These are phyloP conservation scores for Nidularia sp. DNA, from an alignment of 768 basidiomycete species.

Conservation along the genomic window DNA sequence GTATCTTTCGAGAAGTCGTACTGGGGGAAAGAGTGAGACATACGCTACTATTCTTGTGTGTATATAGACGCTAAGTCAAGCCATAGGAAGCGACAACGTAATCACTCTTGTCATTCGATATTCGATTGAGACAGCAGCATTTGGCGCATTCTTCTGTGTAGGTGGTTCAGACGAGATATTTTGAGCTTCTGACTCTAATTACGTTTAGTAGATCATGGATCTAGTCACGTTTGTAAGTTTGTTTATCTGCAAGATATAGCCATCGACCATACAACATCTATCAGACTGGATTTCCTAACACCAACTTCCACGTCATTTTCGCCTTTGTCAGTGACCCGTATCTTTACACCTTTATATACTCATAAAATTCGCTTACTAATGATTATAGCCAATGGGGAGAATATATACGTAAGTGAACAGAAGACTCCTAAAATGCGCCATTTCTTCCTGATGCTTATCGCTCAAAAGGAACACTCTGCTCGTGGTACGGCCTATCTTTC, in stretches of 20 bases:
- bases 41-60: neutral
- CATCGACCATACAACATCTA: neutral
- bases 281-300: conserved; percentile 15
- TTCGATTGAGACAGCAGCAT: conserved; percentile 22
- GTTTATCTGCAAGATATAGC: neutral
- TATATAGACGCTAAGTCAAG: neutral
- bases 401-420: conserved; percentile 20
- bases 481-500: conserved; percentile 8
- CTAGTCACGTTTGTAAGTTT: conserved; percentile 17
- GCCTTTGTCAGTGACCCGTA: conserved; percentile 18
- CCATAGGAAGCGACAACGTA: conserved; percentile 21
- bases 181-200: no score
- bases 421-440: neutral
- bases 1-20: conserved; percentile 17
- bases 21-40: conserved; percentile 16
- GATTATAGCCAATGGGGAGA: conserved; percentile 18
- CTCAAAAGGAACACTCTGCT: conserved; percentile 19
- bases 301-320: conserved; percentile 25
- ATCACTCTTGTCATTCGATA: conserved; percentile 20
- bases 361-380: neutral
- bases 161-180: conserved; percentile 2
- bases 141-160: conserved; percentile 25
- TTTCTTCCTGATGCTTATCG: neutral
- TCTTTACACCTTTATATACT: neutral
- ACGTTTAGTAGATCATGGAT: conserved; percentile 19